Conservation (phyloP, 805 yeast genomes). For the Metschnikowia orientalis region DNA sequence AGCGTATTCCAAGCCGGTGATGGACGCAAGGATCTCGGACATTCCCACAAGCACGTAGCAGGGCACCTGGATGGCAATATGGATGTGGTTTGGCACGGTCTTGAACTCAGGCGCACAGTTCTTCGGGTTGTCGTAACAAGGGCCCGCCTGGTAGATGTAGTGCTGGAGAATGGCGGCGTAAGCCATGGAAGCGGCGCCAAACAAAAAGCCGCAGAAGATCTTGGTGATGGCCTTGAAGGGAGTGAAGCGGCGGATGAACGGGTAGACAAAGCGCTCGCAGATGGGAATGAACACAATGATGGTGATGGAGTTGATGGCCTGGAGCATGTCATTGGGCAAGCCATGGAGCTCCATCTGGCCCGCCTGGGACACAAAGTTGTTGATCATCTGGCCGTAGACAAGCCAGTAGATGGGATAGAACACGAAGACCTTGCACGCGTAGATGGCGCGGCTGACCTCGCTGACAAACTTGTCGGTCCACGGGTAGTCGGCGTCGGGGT, state of each 20-base stretch:
- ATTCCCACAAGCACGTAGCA: slow-evolving; percentile 11
- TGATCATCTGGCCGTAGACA: slow-evolving; percentile 17
- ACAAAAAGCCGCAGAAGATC: slow-evolving; percentile 14
- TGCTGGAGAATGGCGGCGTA: slow-evolving; percentile 15
- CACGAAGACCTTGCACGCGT: slow-evolving; percentile 16
- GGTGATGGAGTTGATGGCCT: slow-evolving; percentile 11
- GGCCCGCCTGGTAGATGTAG: slow-evolving; percentile 14
- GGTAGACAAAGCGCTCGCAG: slow-evolving; percentile 12
- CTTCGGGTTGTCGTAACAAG: slow-evolving; percentile 11
- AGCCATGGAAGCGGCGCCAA: slow-evolving; percentile 12
- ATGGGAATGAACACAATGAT: slow-evolving; percentile 13
- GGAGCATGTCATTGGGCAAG: slow-evolving; percentile 15
- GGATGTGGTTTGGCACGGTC: slow-evolving; percentile 9
- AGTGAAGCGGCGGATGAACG: slow-evolving; percentile 13
- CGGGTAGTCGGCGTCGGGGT: slow-evolving; percentile 11
- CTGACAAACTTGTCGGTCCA: slow-evolving; percentile 15
- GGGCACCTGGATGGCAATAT: slow-evolving; percentile 12
- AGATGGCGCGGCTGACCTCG: slow-evolving; percentile 12
- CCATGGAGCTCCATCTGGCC: slow-evolving; percentile 17
- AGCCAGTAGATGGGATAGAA: slow-evolving; percentile 16
- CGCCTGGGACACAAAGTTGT: slow-evolving; percentile 15
- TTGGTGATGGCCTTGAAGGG: slow-evolving; percentile 16
- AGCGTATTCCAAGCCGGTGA: slow-evolving; percentile 18
- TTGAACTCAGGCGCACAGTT: slow-evolving; percentile 11
- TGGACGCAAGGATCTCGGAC: slow-evolving; percentile 13